These are phyloP conservation scores for Dillenia suffruticosa DNA, from an alignment of 164 flowering plant genomes.

Conservation along the genomic window DNA sequence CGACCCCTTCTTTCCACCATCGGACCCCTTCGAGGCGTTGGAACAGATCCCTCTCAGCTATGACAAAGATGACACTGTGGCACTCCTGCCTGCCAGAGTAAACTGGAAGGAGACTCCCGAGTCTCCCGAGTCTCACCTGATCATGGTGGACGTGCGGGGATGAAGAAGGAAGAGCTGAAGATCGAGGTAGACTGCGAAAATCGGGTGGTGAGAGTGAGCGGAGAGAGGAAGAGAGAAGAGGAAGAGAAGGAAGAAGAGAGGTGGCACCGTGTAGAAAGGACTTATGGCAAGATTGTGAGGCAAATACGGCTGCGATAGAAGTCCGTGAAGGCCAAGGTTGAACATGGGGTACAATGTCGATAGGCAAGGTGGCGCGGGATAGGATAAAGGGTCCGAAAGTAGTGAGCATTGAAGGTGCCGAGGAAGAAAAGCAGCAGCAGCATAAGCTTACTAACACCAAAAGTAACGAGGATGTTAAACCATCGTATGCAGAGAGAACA, in stretches of 20 bases:
- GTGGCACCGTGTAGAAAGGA: constrained; percentile 36
- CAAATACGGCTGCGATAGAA: constrained; percentile 39
- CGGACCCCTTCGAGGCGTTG: constrained; percentile 39
- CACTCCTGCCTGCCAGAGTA: constrained; percentile 27
- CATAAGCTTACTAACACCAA: no score
- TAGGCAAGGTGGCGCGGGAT: constrained; percentile 36
- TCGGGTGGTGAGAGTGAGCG: constrained; percentile 27
- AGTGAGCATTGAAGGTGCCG: constrained; percentile 11
- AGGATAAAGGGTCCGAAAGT: constrained; percentile 34
- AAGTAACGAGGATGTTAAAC: no score
- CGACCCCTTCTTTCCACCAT: no score
- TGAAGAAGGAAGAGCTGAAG: constrained; percentile 34
- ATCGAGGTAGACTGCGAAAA: constrained; percentile 28
- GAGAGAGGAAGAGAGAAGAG: constrained; percentile 34
- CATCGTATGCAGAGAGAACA: no score
- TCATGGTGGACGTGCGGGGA: constrained; percentile 41
- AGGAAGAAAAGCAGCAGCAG: background rate
- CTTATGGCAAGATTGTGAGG: constrained; percentile 39
- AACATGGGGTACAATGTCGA: constrained; percentile 38
- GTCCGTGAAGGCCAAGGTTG: constrained; percentile 31
- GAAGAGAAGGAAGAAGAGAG: constrained; percentile 26
- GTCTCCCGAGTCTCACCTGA: constrained; percentile 29
- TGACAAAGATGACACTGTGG: constrained; percentile 17
- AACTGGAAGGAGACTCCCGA: constrained; percentile 54
- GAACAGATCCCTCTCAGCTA: constrained; percentile 37